These are phyloP conservation scores for Russula sp. DNA, from an alignment of 768 basidiomycete genomes.

Conservation along the genomic window DNA sequence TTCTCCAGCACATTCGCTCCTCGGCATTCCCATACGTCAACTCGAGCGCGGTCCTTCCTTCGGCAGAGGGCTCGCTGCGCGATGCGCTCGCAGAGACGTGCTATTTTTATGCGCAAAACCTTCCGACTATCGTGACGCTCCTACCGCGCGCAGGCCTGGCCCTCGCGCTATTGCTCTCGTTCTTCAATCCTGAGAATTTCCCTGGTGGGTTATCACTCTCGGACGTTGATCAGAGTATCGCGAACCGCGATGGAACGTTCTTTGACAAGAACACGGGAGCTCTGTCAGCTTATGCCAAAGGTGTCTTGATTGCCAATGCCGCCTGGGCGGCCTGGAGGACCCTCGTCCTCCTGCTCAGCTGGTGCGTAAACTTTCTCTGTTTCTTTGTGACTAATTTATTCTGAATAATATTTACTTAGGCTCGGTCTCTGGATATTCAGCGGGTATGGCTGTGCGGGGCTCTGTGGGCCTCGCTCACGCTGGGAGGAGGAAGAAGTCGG, in stretches of 20 bases:
- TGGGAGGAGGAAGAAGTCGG: slow-evolving; percentile 81
- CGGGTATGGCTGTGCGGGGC: slow-evolving; percentile 70
- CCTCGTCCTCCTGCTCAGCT: slow-evolving; percentile 65
- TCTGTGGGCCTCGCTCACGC: slow-evolving; percentile 77
- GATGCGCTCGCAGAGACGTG: slow-evolving; percentile 78
- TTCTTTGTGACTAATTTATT: not conserved
- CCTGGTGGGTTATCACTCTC: slow-evolving; percentile 47
- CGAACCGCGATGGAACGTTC: slow-evolving; percentile 66
- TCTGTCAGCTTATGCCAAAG: slow-evolving; percentile 73
- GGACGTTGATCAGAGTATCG: slow-evolving; percentile 44
- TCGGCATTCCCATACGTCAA: slow-evolving; percentile 58
- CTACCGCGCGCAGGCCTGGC: slow-evolving; percentile 78
- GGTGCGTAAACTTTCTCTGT: slow-evolving; percentile 40
- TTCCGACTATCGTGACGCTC: slow-evolving; percentile 76
- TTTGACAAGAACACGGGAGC: slow-evolving; percentile 61
- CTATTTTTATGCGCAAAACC: slow-evolving; percentile 81
- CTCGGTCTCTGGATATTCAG: slow-evolving; percentile 77
- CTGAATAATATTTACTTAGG: slow-evolving; percentile 40
- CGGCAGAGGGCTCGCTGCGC: slow-evolving; percentile 35
- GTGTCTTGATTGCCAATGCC: slow-evolving; percentile 74
- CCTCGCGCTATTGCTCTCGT: slow-evolving; percentile 67
- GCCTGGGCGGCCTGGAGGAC: slow-evolving; percentile 78
- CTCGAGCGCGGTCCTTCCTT: slow-evolving; percentile 37
- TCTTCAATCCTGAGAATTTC: slow-evolving; percentile 45
- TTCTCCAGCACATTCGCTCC: slow-evolving; percentile 73